These are phyloP conservation scores for Crithidia brevicula DNA, from an alignment of 208 protist species.

Conservation along the genomic window DNA sequence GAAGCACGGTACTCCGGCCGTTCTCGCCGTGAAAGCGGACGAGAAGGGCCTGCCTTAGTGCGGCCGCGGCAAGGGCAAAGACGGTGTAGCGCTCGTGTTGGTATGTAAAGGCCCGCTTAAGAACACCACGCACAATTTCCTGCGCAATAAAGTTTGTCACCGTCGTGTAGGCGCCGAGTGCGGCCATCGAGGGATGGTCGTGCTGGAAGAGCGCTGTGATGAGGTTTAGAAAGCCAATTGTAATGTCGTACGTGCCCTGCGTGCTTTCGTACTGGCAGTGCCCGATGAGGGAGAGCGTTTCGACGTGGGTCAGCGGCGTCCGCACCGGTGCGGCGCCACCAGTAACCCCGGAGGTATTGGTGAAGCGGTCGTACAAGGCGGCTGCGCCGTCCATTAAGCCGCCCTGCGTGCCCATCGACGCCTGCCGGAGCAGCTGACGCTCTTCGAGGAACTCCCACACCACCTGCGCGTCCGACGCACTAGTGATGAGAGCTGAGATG, in stretches of 20 bases:
- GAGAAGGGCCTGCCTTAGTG: constrained; percentile 61
- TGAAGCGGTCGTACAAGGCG: constrained; percentile 6
- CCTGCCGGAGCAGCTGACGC: constrained; percentile 52
- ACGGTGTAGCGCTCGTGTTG: constrained; percentile 71
- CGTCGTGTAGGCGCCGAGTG: constrained; percentile 55
- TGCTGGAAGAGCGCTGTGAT: constrained; percentile 73
- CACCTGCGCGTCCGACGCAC: constrained; percentile 50
- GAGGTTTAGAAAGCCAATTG: constrained; percentile 80
- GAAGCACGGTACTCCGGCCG: constrained; percentile 36
- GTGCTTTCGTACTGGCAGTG: constrained; percentile 83
- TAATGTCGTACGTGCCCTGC: constrained; percentile 74
- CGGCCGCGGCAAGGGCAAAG: constrained; percentile 68
- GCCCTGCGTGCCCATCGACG: constrained; percentile 19
- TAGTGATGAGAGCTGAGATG: constrained; percentile 69
- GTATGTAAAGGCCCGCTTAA: constrained; percentile 58
- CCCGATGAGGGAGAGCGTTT: constrained; percentile 63
- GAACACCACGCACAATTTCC: constrained; percentile 73
- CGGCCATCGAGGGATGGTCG: constrained; percentile 44
- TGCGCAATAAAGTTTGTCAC: constrained; percentile 80
- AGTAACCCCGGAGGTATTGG: background rate
- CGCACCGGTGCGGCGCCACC: background rate
- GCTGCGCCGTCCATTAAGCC: background rate
- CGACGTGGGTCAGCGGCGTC: constrained; percentile 29
- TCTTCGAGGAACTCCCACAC: constrained; percentile 73
- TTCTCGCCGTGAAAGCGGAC: constrained; percentile 47